Evolutionary conservation across 768 basidiomycete genomes (phyloP), one percentile per base, ranked within the genome.

Genomic region (Phanerodontia chrysosporium): DNA sequence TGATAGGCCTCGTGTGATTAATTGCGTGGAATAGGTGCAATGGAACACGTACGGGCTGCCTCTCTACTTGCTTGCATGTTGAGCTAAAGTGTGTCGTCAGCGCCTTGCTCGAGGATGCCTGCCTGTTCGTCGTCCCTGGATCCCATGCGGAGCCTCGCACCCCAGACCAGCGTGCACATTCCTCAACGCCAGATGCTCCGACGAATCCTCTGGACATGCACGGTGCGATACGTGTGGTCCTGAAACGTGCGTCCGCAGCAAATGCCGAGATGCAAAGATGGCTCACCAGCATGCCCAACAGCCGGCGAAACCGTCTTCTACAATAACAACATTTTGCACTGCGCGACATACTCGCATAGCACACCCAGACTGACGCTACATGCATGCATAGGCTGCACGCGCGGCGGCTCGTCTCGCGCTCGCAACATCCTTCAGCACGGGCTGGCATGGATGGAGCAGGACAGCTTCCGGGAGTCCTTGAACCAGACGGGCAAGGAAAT

Each of bases 11-110:
- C 36, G 27, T 21, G 36, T 28, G 39, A 10, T 44, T n/a, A 36
- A 29, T 46, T 13, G 13, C 7, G 3, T 52, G 4, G 21, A 28
- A 32, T 53, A 90, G 87, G 78, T 90, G 0, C 89, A 92, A 72
- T 92, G 89, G 89, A 92, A 91, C 65, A 84, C 87, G 88, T 89
- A 74, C 55, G 83, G 73, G n/a, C n/a, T n/a, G n/a, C n/a, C n/a
- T n/a, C 27, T 48, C 32, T 30, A 9, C 27, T 10, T n/a, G 14
- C 25, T 7, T 8, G 8, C 27, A 12, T 30, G 16, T 13, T 22
- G 8, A n/a, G n/a, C n/a, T n/a, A n/a, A n/a, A n/a, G n/a, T n/a
- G n/a, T n/a, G n/a, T n/a, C n/a, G 14, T 52, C 64, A 89, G 87
- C 0, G 89, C 87, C 0, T 73, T 92, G 29, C 85, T 86, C 62